These are phyloP conservation scores for Aspergillus brunneoviolaceus DNA, from an alignment of 2,329 filamentous ascomycete species.

Conservation along the genomic window DNA sequence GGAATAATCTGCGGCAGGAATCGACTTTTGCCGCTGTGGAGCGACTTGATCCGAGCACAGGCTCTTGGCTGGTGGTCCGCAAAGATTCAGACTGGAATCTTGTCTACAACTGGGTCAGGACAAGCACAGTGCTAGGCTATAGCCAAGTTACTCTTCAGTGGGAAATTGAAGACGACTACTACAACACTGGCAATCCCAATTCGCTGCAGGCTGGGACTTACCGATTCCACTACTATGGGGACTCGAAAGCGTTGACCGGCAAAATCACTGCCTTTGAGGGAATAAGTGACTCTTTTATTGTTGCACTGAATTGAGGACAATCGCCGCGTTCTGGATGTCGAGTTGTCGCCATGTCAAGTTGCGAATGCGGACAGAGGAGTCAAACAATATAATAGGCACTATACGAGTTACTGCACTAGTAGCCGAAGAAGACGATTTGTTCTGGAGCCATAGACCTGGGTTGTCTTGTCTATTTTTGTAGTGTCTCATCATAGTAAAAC, in stretches of 20 bases:
- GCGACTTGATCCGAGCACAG: slow-evolving; percentile 48
- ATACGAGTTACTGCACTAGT: no score
- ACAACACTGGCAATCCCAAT: slow-evolving; percentile 36
- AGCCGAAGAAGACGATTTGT: background rate
- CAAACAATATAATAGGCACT: background rate
- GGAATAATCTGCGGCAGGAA: slow-evolving; percentile 80
- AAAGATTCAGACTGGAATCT: slow-evolving; percentile 82
- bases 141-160: slow-evolving; percentile 79
- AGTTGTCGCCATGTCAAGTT: background rate
- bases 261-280: slow-evolving; percentile 69
- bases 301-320: slow-evolving; percentile 17
- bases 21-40: slow-evolving; percentile 78
- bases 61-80: slow-evolving; percentile 64
- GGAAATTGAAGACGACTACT: slow-evolving; percentile 66
- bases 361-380: background rate
- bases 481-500: background rate
- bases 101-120: slow-evolving; percentile 76
- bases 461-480: background rate
- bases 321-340: background rate
- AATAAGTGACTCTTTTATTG: slow-evolving; percentile 52
- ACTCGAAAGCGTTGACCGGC: slow-evolving; percentile 67
- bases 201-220: slow-evolving; percentile 62
- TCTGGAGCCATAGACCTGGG: background rate
- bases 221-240: slow-evolving; percentile 78
- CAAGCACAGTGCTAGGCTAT: slow-evolving; percentile 65